phyloP scores from a whole-genome alignment of 345 rosid genomes.

The Euphorbia peplus region DNA sequence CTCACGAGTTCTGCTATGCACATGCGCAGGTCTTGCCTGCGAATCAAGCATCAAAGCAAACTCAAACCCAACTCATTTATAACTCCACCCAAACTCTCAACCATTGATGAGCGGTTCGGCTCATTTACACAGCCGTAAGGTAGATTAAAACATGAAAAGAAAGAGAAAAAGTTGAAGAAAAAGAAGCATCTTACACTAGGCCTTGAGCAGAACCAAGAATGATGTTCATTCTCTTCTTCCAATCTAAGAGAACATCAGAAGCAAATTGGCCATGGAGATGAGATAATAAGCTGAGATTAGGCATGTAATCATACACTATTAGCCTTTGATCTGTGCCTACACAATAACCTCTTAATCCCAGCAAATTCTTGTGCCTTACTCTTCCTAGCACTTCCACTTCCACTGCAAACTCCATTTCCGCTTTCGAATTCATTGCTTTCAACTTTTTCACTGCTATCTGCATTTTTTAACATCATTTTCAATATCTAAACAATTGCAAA shows the following conservation, averaged over 20 bases:
- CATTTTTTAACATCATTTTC: background rate
- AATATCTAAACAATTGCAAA: background rate
- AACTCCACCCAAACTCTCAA: too few relatives aligned
- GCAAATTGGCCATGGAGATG: conserved; percentile 66
- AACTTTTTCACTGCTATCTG: conserved; percentile 70
- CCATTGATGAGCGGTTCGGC: too few relatives aligned
- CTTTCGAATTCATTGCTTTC: conserved; percentile 66
- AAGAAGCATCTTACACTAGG: conserved; percentile 39
- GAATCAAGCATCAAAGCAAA: too few relatives aligned
- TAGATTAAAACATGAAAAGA: too few relatives aligned
- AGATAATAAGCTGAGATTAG: conserved; percentile 69
- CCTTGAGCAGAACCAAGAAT: conserved; percentile 66
- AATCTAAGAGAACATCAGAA: conserved; percentile 45
- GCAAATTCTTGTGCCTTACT: conserved; percentile 60
- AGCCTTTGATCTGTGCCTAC: conserved; percentile 64
- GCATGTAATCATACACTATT: conserved; percentile 69
- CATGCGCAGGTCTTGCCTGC: too few relatives aligned
- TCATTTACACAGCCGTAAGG: too few relatives aligned
- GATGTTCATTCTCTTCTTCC: conserved; percentile 58
- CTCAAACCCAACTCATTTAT: too few relatives aligned
- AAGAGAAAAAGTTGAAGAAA: background rate
- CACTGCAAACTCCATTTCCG: conserved; percentile 75
- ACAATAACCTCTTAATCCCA: conserved; percentile 66
- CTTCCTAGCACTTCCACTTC: conserved; percentile 78
- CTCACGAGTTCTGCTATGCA: too few relatives aligned